Percentiles rank a stretch among this genome's conserved stretches.
These are phyloP conservation scores for Trypanosoma platydactyli DNA, from an alignment of 208 protist genomes.

Conservation along the genomic window DNA sequence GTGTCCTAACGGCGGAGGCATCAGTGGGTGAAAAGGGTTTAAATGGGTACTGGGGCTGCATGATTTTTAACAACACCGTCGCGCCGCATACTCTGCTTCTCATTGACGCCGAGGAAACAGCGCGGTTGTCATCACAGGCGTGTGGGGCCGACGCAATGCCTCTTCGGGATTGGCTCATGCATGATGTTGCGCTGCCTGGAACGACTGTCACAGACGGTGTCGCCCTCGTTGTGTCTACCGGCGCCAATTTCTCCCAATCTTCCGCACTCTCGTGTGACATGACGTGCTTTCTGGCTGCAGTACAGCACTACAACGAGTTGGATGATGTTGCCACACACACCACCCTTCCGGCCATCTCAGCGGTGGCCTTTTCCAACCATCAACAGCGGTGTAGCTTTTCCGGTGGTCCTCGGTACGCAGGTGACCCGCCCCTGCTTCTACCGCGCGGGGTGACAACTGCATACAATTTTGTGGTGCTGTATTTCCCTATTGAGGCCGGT, in stretches of 20 bases:
- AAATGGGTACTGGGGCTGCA: slow-evolving; percentile 14
- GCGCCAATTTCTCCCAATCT: too few species aligned
- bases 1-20: slow-evolving; percentile 9
- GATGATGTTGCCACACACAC: background rate
- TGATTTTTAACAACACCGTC: background rate
- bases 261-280: slow-evolving; percentile 1
- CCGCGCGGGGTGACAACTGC: slow-evolving; percentile 12
- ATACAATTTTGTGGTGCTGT: slow-evolving; percentile 25
- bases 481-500: background rate
- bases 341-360: slow-evolving; percentile 3
- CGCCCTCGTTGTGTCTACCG: slow-evolving; percentile 12
- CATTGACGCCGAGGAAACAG: background rate
- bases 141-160: slow-evolving; percentile 1
- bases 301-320: slow-evolving; percentile 14
- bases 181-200: background rate
- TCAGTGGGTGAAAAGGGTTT: background rate
- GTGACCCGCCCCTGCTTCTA: slow-evolving; percentile 2
- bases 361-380: slow-evolving; percentile 21
- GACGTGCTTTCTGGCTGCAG: slow-evolving; percentile 16
- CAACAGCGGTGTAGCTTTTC: background rate
- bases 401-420: background rate
- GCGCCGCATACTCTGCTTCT: slow-evolving; percentile 9
- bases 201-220: background rate
- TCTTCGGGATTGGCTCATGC: slow-evolving; percentile 5
- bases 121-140: background rate